A percentile compares a stretch with the other conserved stretches of the same genome.
Conservation (phyloP, 2,329 filamentous ascomycete genomes). For the Taxawa tesnikishii region DNA sequence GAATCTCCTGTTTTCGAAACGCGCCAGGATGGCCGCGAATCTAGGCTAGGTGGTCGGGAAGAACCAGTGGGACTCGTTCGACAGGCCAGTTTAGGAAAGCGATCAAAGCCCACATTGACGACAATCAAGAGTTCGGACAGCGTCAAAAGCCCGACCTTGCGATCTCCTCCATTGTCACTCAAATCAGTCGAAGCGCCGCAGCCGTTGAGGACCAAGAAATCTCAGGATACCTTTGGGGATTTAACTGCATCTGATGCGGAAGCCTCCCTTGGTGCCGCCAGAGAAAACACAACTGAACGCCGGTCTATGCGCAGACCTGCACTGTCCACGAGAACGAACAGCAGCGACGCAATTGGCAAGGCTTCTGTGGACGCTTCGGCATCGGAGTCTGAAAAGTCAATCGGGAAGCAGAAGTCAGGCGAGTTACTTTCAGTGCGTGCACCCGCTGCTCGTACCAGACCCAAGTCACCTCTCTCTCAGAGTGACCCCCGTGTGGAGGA, state of each 20-base stretch:
- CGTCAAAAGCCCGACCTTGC: too few relatives aligned
- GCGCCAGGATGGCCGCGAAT: constrained; percentile 1
- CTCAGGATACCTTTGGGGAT: too few relatives aligned
- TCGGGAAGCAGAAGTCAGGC: not conserved
- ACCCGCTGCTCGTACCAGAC: not conserved
- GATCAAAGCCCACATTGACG: constrained; percentile 34
- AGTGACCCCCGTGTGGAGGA: constrained; percentile 14
- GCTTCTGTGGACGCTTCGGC: not conserved
- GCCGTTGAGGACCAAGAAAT: too few relatives aligned
- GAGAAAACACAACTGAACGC: too few relatives aligned
- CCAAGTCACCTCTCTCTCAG: too few relatives aligned
- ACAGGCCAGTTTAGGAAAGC: constrained; percentile 35
- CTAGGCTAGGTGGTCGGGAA: not conserved
- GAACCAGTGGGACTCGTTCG: constrained; percentile 26
- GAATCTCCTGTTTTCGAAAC: constrained; percentile 7
- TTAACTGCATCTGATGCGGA: too few relatives aligned
- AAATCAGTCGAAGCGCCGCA: too few relatives aligned
- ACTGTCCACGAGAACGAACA: constrained; percentile 3
- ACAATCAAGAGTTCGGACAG: constrained; percentile 33
- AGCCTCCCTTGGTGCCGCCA: too few relatives aligned
- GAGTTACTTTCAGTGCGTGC: not conserved
- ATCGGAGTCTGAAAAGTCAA: constrained; percentile 1
- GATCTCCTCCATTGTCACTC: too few relatives aligned
- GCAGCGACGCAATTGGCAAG: constrained; percentile 2
- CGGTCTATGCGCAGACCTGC: not conserved